Base-by-base conservation (phyloP, 148 eudicot species). In the Pouteria glomerata region DNA sequence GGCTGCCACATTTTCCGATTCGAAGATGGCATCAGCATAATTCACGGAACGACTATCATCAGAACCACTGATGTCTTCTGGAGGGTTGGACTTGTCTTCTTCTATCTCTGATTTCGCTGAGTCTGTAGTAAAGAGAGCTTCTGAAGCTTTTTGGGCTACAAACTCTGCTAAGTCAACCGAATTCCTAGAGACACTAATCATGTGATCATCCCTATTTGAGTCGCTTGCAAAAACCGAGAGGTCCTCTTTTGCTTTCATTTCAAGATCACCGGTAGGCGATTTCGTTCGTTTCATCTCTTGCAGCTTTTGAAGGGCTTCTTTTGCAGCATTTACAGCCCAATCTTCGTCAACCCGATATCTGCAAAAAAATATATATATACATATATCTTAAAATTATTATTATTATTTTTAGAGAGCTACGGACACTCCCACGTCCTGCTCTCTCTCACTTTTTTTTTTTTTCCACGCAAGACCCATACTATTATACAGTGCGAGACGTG, bases 311-410 rank as follows among this genome's bases (percentile, higher is more conserved):
- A 80, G 59, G 26, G 86, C 81, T 68, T 44, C 29, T 3, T 48
- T 55, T 50, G 86, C 86, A 60, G 76, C 76, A 73, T 57, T 70
- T 30, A 58, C 48, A 59, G 79, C 79, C 83, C 81, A 80, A 19
- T 50, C 58, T 21, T 75, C 65, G n/a, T 78, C 78, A 34, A 53
- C 53, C 27, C 29, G 11, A 45, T 58, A 68, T 26, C 87, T 84
- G 73, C 63, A 45, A 66, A 72, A 34, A 3, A 51, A 57, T 45
- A 63, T 15, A 12, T 39, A 18, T 45, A 53, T 21, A 37, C 29
- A n/a, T 70, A 34, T 37, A 23, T 14, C 18, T 3, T 26, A 14
- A 45, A 50, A n/a, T 44, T 31, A 0, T 7, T 15, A 13, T 31
- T 15, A 16, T 27, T 23, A n/a, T 4, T 23, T 44, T 27, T 45